Percentiles rank a stretch among this genome's conserved stretches.
These are phyloP conservation scores for Scutellaria barbata DNA, from an alignment of 257 asterid genomes.

Conservation along the genomic window DNA sequence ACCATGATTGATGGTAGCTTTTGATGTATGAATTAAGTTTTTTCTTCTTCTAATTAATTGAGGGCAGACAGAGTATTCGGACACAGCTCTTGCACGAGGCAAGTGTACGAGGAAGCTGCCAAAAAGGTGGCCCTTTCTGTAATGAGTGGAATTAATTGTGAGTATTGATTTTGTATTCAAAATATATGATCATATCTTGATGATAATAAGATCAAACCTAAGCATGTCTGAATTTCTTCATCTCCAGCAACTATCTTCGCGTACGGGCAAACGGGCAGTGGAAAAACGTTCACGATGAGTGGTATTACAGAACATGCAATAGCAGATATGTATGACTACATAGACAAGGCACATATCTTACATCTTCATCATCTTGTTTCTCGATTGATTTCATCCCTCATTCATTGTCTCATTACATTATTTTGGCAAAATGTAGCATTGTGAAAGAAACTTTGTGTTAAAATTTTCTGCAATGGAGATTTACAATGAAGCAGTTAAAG, in stretches of 20 bases:
- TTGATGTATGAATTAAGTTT: too few relatives aligned
- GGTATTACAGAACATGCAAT: constrained; percentile 54
- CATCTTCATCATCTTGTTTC: not conserved
- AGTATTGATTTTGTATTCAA: constrained; percentile 35
- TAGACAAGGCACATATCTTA: constrained; percentile 37
- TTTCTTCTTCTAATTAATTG: not conserved
- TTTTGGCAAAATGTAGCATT: constrained; percentile 34
- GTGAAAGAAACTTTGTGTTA: constrained; percentile 56
- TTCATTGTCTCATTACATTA: not conserved
- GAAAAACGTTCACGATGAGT: constrained; percentile 62
- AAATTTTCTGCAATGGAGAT: constrained; percentile 98
- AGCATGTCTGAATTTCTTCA: not conserved
- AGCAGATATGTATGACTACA: constrained; percentile 56
- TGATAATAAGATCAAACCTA: not conserved
- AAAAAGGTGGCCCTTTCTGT: constrained; percentile 83
- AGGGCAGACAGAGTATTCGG: constrained; percentile 81
- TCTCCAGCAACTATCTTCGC: constrained; percentile 75
- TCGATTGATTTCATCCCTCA: constrained; percentile 3
- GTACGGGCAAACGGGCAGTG: constrained; percentile 68
- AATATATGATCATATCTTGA: not conserved
- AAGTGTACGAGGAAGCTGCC: constrained; percentile 86
- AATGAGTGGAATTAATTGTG: constrained; percentile 82
- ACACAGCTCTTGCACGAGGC: constrained; percentile 56
- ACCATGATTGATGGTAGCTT: too few relatives aligned
- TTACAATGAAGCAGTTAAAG: constrained; percentile 89